Conservation (phyloP, 345 rosid genomes). For the Syzygium jambos region DNA sequence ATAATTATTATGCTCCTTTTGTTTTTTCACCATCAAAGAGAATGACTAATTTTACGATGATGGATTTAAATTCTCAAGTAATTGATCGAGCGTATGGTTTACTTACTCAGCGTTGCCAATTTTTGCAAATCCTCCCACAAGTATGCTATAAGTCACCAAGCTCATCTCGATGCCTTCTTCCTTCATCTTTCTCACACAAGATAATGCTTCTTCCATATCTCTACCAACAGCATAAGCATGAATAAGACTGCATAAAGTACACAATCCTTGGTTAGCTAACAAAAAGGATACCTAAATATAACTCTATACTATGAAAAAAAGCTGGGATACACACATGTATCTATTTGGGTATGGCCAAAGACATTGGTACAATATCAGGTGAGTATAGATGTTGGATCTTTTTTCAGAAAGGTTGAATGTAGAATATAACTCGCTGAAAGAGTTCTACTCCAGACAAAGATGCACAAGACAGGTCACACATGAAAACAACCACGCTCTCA, state of each 20-base stretch:
- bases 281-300: neutral
- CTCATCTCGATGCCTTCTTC: conserved; percentile 85
- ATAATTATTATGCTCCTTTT: neutral
- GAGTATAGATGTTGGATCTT: neutral
- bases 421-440: neutral
- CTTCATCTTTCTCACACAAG: conserved; percentile 91
- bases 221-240: conserved; percentile 97
- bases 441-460: neutral
- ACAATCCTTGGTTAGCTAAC: neutral
- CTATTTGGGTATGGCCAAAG: neutral
- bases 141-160: conserved; percentile 77
- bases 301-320: neutral
- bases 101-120: conserved; percentile 76
- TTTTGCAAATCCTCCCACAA: conserved; percentile 88
- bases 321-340: neutral
- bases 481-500: neutral
- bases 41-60: neutral
- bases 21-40: neutral
- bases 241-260: conserved; percentile 90
- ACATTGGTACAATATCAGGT: neutral
- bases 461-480: neutral
- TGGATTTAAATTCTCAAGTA: neutral
- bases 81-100: neutral
- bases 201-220: conserved; percentile 97
- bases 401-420: neutral